A percentile compares a stretch with the other conserved stretches of the same genome.
These are phyloP conservation scores for Aureobasidium leucospermi DNA, from an alignment of 2,329 filamentous ascomycete species.

Conservation along the genomic window DNA sequence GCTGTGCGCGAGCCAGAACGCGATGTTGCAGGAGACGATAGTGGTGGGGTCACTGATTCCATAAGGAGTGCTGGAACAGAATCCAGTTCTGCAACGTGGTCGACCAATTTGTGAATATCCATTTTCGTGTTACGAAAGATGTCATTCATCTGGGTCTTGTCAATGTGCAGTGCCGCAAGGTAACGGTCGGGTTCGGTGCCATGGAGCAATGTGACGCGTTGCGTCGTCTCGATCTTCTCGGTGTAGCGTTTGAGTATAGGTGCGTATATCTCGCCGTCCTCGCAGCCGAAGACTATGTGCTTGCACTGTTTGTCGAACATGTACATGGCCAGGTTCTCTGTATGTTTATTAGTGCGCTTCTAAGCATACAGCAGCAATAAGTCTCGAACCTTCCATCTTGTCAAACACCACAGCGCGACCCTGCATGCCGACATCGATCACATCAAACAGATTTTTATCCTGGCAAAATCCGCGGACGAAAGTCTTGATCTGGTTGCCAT, in stretches of 20 bases:
- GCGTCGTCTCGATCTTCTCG: conserved; percentile 36
- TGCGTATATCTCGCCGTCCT: conserved; percentile 49
- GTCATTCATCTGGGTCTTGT: conserved; percentile 42
- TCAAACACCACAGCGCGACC: background rate
- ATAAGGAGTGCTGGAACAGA: background rate
- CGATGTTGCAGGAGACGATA: conserved; percentile 2
- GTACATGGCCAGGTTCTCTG: conserved; percentile 49
- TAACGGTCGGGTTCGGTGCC: conserved; percentile 50
- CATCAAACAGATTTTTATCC: conserved; percentile 52
- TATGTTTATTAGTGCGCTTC: conserved; percentile 1
- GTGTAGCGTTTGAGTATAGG: conserved; percentile 44
- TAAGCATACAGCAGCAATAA: background rate
- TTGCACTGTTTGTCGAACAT: conserved; percentile 53
- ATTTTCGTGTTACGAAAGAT: conserved; percentile 50
- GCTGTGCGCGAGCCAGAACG: background rate
- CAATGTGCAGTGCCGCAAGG: conserved; percentile 43
- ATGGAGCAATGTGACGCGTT: conserved; percentile 50
- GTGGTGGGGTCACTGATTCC: background rate
- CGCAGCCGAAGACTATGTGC: conserved; percentile 54
- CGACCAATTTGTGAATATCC: conserved; percentile 19
- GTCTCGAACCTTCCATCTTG: conserved; percentile 45
- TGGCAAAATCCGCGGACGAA: conserved; percentile 52
- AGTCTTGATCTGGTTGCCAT: conserved; percentile 46
- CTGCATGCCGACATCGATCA: conserved; percentile 43
- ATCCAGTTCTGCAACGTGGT: background rate